Evolutionary conservation across 1,139 yeast species (phyloP), one percentile per base, ranked within the genome.

Genomic region (Geotrichum citri-aurantii): DNA sequence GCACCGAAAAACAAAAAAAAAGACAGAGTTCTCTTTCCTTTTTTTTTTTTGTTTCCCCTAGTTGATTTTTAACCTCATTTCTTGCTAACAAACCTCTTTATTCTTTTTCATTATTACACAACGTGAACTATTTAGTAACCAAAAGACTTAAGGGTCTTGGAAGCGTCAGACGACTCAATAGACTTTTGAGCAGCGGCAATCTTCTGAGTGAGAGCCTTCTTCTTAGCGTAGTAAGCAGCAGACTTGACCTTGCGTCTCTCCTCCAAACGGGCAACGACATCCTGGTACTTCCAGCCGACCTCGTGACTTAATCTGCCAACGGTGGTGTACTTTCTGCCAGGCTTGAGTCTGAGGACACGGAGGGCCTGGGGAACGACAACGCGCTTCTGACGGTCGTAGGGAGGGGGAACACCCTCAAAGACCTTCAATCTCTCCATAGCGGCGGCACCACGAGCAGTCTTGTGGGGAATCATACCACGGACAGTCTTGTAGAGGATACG

Each of bases 251-350:
- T 92, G 85, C 99, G 89, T 93, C 95, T 93, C 81, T 91, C 98
- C 85, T 93, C 99, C 79, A 93, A 89, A 79, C 92, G 86, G 77
- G 89, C 90, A 73, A 93, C 99, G 77, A 95, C 87, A 69, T 95
- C 91, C 82, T 92, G 96, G 95, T 93, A 95, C 82, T 92, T 93
- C 99, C 99, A 93, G 79, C 99, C 99, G 73, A 93, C 98, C 76
- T 97, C 87, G 73, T 95, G 80, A 69, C 97, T 87, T 78, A 92
- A 85, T 80, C 93, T 91, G 79, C 96, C 96, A 73, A 95, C 91
- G 70, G 98, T 89, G 81, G 97, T 89, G 96, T 86, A 93, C 83
- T 93, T 93, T 88, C 99, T 92, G 79, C 99, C 99, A 79, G 92
- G 99, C 84, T 91, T 92, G 81, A 93, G 88, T 87, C 99, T 91